Conservation (phyloP, 495 filamentous ascomycete genomes). For the Aspergillus coremiiformis region DNA sequence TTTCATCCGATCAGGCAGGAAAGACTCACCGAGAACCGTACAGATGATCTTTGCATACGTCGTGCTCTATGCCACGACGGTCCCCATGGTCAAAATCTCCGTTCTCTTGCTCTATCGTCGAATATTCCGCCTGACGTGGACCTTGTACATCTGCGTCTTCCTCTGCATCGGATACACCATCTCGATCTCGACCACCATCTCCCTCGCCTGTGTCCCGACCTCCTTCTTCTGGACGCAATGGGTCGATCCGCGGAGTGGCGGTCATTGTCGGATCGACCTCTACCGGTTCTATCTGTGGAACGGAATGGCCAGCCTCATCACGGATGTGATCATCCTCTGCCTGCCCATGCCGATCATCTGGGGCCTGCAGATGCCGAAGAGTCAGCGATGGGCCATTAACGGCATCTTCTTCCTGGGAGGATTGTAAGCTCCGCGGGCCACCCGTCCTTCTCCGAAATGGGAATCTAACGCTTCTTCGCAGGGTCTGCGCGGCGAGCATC, state of each 20-base stretch:
- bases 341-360: conserved; percentile 32
- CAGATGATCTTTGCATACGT: conserved; percentile 11
- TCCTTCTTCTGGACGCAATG: conserved; percentile 16
- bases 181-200: conserved; percentile 6
- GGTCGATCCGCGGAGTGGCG: conserved; percentile 7
- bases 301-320: conserved; percentile 21
- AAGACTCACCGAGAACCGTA: background rate
- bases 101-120: conserved; percentile 16
- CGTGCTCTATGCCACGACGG: conserved; percentile 6
- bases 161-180: conserved; percentile 10
- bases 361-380: conserved; percentile 22
- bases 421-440: conserved; percentile 20
- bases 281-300: conserved; percentile 14
- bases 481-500: conserved; percentile 22
- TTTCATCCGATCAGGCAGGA: background rate
- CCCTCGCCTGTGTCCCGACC: conserved; percentile 6
- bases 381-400: conserved; percentile 22
- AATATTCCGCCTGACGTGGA: conserved; percentile 11
- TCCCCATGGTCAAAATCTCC: conserved; percentile 17
- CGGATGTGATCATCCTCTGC: conserved; percentile 28
- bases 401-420: conserved; percentile 29
- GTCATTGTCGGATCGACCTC: conserved; percentile 6
- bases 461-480: conserved; percentile 4
- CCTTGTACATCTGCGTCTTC: conserved; percentile 11
- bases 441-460: background rate